phyloP scores from a whole-genome alignment of 1,284 basidiomycete genomes.

The Papiliotrema laurentii region DNA sequence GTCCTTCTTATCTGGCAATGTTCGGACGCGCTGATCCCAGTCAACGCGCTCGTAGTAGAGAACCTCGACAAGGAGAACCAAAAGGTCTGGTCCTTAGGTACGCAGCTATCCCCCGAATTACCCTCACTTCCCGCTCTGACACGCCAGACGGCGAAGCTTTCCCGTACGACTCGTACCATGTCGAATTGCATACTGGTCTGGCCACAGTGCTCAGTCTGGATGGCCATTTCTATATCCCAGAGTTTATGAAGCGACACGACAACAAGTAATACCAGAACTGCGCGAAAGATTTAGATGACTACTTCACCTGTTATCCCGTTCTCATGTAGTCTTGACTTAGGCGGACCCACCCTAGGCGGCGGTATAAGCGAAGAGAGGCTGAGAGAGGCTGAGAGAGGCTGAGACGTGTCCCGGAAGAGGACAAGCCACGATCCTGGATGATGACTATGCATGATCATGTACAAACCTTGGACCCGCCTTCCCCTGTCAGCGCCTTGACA shows the following conservation, averaged over 20 bases:
- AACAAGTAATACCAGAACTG: too few relatives aligned
- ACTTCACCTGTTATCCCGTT: too few relatives aligned
- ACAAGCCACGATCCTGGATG: not conserved
- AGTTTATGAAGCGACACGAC: conserved; percentile 31
- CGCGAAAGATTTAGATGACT: too few relatives aligned
- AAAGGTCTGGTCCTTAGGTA: conserved; percentile 42
- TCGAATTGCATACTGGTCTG: conserved; percentile 70
- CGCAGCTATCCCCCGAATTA: conserved; percentile 2
- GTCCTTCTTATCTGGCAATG: not conserved
- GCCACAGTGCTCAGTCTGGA: conserved; percentile 67
- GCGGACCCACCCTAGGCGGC: conserved; percentile 23
- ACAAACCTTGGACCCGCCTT: conserved; percentile 51
- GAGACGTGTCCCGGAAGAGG: too few relatives aligned
- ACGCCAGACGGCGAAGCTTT: conserved; percentile 77
- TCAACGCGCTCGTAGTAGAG: conserved; percentile 64
- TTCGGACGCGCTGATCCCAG: conserved; percentile 10
- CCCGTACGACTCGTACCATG: conserved; percentile 73
- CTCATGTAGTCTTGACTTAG: too few relatives aligned
- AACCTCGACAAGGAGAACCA: conserved; percentile 57
- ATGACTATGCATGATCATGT: conserved; percentile 2
- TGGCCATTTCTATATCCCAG: conserved; percentile 54
- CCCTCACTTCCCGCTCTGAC: not conserved
- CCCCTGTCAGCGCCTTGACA: conserved; percentile 66
- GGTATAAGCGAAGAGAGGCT: not conserved
- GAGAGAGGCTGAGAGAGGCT: too few relatives aligned